phyloP scores from a whole-genome alignment of 176 grass and related monocot genomes.

The Olyra latifolia region DNA sequence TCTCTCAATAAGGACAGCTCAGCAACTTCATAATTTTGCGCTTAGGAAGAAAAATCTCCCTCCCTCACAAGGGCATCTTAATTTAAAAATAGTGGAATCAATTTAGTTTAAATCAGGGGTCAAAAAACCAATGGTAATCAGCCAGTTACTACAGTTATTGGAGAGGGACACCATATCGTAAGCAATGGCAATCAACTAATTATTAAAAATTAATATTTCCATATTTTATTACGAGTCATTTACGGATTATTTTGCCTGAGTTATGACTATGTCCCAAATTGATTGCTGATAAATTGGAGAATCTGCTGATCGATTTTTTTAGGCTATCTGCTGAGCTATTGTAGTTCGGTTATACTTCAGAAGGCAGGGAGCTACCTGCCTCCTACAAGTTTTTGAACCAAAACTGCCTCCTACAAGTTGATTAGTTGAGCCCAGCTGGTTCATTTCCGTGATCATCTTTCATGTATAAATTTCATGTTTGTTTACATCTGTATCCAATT shows the following conservation, averaged over 20 bases:
- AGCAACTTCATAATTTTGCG: background rate
- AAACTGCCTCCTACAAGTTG: background rate
- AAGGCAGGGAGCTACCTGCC: background rate
- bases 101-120: background rate
- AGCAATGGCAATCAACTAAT: background rate
- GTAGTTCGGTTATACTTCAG: background rate
- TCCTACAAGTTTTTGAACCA: background rate
- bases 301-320: background rate
- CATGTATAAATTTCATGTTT: background rate
- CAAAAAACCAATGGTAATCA: background rate
- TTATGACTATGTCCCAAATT: background rate
- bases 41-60: background rate
- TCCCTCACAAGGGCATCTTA: background rate
- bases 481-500: background rate
- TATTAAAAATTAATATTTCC: background rate
- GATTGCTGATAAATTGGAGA: background rate
- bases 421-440: background rate
- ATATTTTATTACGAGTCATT: background rate
- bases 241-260: background rate
- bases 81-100: background rate
- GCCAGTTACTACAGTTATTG: background rate
- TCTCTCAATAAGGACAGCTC: background rate
- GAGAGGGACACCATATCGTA: background rate
- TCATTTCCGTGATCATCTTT: conserved; percentile 7
- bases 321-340: background rate